Evolutionary conservation across 306 rosid genomes (phyloP), one percentile per base, ranked within the genome.

Genomic region (Datisca glomerata): DNA sequence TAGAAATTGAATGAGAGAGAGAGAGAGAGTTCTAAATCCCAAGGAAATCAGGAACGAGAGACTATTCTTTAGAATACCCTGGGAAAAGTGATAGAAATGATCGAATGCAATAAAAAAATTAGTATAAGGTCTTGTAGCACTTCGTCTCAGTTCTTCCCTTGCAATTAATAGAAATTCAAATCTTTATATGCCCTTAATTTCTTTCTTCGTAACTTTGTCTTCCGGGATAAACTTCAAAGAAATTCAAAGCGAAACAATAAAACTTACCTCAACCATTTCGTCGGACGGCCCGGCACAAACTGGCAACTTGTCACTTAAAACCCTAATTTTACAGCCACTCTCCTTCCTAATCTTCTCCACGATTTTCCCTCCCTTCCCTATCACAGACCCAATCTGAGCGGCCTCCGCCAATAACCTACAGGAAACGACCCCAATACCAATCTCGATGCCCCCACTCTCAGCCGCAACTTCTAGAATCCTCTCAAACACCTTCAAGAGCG

Each of bases 381-480:
- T 84, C 8, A 91, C 92, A 0, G 86, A 72, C 12, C 98, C 80
- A 2, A 74, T 73, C 61, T 80, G 86, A 2, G 78, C 70, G 7
- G 57, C 32, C 20, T 78, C 94, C 10, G 60, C 86, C 61, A 84
- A 66, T 12, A 91, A 45, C 53, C 98, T 59, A 60, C 96, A 80
- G 1, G 94, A 84, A 24, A 84, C 93, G 9, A 73, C 66, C 14
- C 81, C 78, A 31, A 63, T 57, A 6, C 70, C 81, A 7, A 71
- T 39, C 1, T 61, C 74, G 28, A 68, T 52, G 4, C 86, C 83
- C 5, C 75, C 95, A 14, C 62, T 72, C 81, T 80, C 98, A 5
- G 79, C 81, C n/a, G 81, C 98, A 18, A 91, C 98, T 49, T 78
- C 86, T 0, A 91, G 73, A 31, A 91, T 91, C 80, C 92, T 75